Percentiles rank a stretch among this genome's conserved stretches.
Evolutionary conservation across 129 eudicot genomes (phyloP).

Genomic region (Helianthus tuberosus): DNA sequence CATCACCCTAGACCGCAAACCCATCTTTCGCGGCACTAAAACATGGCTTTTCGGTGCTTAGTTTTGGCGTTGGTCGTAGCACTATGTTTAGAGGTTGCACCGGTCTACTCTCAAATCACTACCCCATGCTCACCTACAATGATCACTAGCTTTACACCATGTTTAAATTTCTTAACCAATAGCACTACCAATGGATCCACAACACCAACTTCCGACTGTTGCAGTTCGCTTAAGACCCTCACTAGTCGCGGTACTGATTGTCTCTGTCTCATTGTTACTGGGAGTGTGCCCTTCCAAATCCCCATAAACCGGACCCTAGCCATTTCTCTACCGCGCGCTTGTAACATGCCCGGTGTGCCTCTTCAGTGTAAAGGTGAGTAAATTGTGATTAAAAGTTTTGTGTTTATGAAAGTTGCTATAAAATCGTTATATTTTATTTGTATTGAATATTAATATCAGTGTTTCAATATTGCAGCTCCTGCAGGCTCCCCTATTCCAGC

Average conservation of each 20-base stretch:
- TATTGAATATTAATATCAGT: not conserved
- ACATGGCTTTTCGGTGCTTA: slow-evolving; percentile 30
- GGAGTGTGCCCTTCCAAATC: slow-evolving; percentile 65
- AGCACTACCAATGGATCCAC: slow-evolving; percentile 47
- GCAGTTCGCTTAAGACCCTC: slow-evolving; percentile 60
- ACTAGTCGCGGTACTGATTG: slow-evolving; percentile 64
- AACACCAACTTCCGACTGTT: slow-evolving; percentile 64
- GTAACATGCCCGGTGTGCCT: slow-evolving; percentile 85
- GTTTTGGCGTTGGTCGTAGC: slow-evolving; percentile 32
- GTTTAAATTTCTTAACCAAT: slow-evolving; percentile 61
- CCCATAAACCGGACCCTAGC: slow-evolving; percentile 73
- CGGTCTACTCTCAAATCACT: slow-evolving; percentile 47
- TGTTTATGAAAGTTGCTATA: not conserved
- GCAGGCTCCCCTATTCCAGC: slow-evolving; percentile 72
- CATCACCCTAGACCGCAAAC: not conserved
- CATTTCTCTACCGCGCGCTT: slow-evolving; percentile 76
- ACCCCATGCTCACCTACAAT: slow-evolving; percentile 68
- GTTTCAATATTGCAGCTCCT: slow-evolving; percentile 44
- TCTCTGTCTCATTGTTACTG: slow-evolving; percentile 69
- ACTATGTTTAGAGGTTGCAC: slow-evolving; percentile 27
- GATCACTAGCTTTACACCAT: slow-evolving; percentile 68
- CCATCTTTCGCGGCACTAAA: not conserved
- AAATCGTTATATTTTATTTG: not conserved
- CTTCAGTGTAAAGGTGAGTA: slow-evolving; percentile 70
- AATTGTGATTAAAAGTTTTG: not conserved